Evolutionary conservation across 176 grass and related monocot genomes (phyloP), one percentile per base, ranked within the genome.

Genomic region (Avena eriantha): DNA sequence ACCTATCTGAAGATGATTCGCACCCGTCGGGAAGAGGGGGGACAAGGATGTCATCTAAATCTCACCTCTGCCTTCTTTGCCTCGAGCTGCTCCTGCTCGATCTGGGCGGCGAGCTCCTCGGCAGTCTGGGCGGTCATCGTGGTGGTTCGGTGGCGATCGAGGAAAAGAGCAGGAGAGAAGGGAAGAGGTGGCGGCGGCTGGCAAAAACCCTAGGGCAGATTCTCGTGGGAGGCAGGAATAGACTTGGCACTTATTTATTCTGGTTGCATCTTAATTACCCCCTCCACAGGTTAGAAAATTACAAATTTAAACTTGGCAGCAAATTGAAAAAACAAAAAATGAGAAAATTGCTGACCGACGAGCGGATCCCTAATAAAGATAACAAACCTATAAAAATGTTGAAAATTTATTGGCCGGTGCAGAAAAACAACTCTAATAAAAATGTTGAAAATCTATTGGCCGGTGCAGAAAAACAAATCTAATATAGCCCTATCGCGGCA

Each of bases 81-180:
- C 64, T 94, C 85, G 36, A 94, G 50, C 84, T 87, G 81, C 82
- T 94, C 87, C 58, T 92, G 90, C 80, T 89, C 84, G 78, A 94
- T 73, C 61, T 92, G 60, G 83, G 87, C 87, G 48, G 86, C 80
- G 31, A 92, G 90, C 53, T 94, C 93, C 73, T 94, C 93, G 19
- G 72, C 69, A 3, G 90, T 90, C 61, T 78, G 90, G 12, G 85
- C 77, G 16, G 90, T 94, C 87, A 92, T 90, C 45, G 59, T 86
- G 63, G 58, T 79, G 24, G 31, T 53, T 66, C 24, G 84, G 68
- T 60, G 73, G 81, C 79, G 7, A 76, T 43, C 12, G n/a, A 21
- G 43, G 29, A 36, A 9, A 17, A 36, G 45, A 13, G 73, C 36
- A 49, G 33, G 73, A 26, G 22, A 80, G 7, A 68, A 21, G 43